These are phyloP conservation scores for Eucalyptus erythrocorys DNA, from an alignment of 345 rosid species.

Conservation along the genomic window DNA sequence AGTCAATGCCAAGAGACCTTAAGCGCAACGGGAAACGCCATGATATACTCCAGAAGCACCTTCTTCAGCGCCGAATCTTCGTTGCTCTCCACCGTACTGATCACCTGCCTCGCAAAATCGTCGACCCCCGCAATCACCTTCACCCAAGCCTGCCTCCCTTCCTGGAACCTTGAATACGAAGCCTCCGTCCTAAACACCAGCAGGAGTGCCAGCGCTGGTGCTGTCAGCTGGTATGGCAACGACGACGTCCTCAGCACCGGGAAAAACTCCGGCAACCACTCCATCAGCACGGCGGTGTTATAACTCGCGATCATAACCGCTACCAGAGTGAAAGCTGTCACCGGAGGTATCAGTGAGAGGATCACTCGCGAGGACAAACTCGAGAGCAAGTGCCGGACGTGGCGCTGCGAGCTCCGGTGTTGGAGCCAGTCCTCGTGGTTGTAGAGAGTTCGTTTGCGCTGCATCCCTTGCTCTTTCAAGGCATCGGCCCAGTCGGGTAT, in stretches of 20 bases:
- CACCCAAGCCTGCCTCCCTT: slow-evolving; percentile 82
- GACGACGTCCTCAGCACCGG: slow-evolving; percentile 71
- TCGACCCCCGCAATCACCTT: slow-evolving; percentile 53
- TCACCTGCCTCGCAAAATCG: slow-evolving; percentile 63
- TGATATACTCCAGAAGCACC: slow-evolving; percentile 51
- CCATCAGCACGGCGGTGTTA: slow-evolving; percentile 51
- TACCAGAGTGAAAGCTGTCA: slow-evolving; percentile 55
- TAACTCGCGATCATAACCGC: slow-evolving; percentile 53
- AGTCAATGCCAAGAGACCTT: slow-evolving; percentile 30
- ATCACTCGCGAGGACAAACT: slow-evolving; percentile 74
- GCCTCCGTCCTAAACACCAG: slow-evolving; percentile 92
- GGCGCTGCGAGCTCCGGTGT: slow-evolving; percentile 86
- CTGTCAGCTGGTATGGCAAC: slow-evolving; percentile 80
- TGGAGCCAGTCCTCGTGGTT: slow-evolving; percentile 72
- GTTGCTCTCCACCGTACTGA: slow-evolving; percentile 30
- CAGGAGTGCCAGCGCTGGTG: slow-evolving; percentile 86
- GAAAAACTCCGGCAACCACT: slow-evolving; percentile 50
- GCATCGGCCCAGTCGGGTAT: slow-evolving; percentile 88
- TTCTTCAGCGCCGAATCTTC: slow-evolving; percentile 31
- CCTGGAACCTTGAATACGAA: slow-evolving; percentile 80
- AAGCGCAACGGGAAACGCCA: slow-evolving; percentile 81
- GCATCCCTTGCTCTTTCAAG: slow-evolving; percentile 76
- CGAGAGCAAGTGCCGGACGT: slow-evolving; percentile 65
- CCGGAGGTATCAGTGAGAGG: slow-evolving; percentile 83
- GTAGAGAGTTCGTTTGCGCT: slow-evolving; percentile 57